phyloP scores from a whole-genome alignment of 2,329 filamentous ascomycete genomes.

The Colletotrichum filicis region DNA sequence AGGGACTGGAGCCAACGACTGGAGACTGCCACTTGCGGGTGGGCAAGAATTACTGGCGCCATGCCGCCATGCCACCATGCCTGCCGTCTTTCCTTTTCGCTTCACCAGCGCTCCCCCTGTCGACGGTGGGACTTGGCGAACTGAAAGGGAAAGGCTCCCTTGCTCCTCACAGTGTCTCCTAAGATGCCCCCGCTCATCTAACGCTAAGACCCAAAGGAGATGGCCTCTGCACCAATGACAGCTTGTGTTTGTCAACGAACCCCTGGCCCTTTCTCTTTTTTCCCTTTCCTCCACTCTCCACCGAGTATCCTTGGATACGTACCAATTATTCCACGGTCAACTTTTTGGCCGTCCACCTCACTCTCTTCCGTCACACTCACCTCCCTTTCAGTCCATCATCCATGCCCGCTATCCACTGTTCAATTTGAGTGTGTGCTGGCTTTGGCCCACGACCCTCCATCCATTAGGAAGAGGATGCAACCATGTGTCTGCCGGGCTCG shows the following conservation, averaged over 20 bases:
- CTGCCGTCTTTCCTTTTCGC: conserved; percentile 31
- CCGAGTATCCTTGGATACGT: neutral
- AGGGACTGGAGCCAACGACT: conserved; percentile 24
- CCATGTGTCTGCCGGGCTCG: neutral
- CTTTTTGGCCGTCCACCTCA: conserved; percentile 1
- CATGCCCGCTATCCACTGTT: neutral
- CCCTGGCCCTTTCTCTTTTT: conserved; percentile 8
- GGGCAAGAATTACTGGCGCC: neutral
- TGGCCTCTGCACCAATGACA: conserved; percentile 28
- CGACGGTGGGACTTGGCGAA: conserved; percentile 1
- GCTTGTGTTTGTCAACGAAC: conserved; percentile 3
- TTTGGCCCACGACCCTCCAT: neutral
- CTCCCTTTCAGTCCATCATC: neutral
- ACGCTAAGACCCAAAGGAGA: conserved; percentile 7
- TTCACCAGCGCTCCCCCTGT: neutral
- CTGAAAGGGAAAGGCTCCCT: conserved; percentile 20
- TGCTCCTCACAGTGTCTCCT: conserved; percentile 19
- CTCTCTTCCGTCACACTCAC: neutral
- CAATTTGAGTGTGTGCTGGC: neutral
- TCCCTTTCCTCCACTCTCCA: neutral
- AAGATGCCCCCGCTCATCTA: neutral
- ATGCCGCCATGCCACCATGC: conserved; percentile 22
- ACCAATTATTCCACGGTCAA: neutral
- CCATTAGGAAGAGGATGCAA: neutral
- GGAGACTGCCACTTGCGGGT: conserved; percentile 23